These are phyloP conservation scores for Microdochium trichocladiopsis DNA, from an alignment of 2,329 filamentous ascomycete genomes.

Conservation along the genomic window DNA sequence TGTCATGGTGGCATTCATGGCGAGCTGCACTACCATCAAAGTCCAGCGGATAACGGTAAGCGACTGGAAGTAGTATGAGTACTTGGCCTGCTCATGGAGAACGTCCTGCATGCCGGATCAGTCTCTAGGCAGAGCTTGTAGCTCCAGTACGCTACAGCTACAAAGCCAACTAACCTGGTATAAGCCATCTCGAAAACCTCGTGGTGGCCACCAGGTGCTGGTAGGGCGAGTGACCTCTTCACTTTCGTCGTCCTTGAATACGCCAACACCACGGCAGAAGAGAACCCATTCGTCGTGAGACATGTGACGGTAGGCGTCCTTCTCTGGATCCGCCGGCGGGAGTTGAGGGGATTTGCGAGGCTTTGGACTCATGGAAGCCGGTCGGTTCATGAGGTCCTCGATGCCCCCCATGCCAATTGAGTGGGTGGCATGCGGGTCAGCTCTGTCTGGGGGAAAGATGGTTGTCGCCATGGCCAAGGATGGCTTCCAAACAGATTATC, in stretches of 20 bases:
- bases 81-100: conserved; percentile 34
- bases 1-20: conserved; percentile 40
- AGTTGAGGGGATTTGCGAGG: background rate
- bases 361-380: background rate
- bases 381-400: background rate
- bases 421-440: background rate
- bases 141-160: background rate
- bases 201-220: conserved; percentile 35
- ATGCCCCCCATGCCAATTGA: background rate
- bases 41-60: conserved; percentile 35
- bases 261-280: conserved; percentile 39
- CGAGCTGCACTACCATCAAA: conserved; percentile 40
- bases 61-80: conserved; percentile 34
- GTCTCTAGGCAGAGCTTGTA: background rate
- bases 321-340: background rate
- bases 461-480: conserved; percentile 4
- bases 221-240: conserved; percentile 32
- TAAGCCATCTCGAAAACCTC: conserved; percentile 38
- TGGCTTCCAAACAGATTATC: background rate
- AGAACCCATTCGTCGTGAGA: conserved; percentile 35
- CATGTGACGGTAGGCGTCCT: conserved; percentile 28
- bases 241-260: conserved; percentile 35
- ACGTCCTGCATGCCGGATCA: conserved; percentile 22
- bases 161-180: conserved; percentile 22
- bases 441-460: background rate